These are phyloP conservation scores for Sugiyamaella novakii DNA, from an alignment of 1,139 yeast species.

Conservation along the genomic window DNA sequence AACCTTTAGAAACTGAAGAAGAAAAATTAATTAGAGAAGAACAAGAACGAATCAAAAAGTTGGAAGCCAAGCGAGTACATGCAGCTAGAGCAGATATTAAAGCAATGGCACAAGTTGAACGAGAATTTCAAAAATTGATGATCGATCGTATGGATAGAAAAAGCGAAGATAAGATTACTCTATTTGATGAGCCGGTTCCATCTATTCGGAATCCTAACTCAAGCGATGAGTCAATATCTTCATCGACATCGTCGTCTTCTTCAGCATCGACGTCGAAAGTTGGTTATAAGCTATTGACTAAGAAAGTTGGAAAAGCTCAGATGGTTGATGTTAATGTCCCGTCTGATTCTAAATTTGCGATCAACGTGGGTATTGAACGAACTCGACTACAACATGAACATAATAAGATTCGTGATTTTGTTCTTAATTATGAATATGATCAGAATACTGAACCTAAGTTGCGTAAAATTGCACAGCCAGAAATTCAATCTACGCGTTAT, in stretches of 20 bases:
- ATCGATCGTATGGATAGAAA: slow-evolving; percentile 36
- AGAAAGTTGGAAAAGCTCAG: slow-evolving; percentile 32
- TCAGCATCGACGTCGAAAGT: slow-evolving; percentile 19
- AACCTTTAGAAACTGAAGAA: slow-evolving; percentile 31
- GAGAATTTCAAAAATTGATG: slow-evolving; percentile 42
- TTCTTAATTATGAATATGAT: slow-evolving; percentile 33
- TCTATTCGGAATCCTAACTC: neutral
- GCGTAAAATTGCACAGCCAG: slow-evolving; percentile 28
- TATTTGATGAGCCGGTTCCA: slow-evolving; percentile 43
- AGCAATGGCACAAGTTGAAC: slow-evolving; percentile 41
- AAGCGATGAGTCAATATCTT: neutral
- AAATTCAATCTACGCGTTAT: slow-evolving; percentile 25
- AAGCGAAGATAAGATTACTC: slow-evolving; percentile 27
- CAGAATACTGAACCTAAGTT: slow-evolving; percentile 16
- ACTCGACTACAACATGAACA: slow-evolving; percentile 32
- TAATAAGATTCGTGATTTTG: slow-evolving; percentile 34
- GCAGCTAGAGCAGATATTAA: slow-evolving; percentile 31
- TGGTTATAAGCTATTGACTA: slow-evolving; percentile 30
- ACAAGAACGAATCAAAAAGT: slow-evolving; percentile 19
- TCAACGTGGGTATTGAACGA: slow-evolving; percentile 31
- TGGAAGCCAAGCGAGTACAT: slow-evolving; percentile 24
- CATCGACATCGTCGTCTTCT: slow-evolving; percentile 14
- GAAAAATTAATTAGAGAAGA: slow-evolving; percentile 28
- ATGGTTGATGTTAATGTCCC: slow-evolving; percentile 34
- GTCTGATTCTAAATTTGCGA: slow-evolving; percentile 34